phyloP scores from a whole-genome alignment of 768 basidiomycete genomes.

The Amanita brunnescens region DNA sequence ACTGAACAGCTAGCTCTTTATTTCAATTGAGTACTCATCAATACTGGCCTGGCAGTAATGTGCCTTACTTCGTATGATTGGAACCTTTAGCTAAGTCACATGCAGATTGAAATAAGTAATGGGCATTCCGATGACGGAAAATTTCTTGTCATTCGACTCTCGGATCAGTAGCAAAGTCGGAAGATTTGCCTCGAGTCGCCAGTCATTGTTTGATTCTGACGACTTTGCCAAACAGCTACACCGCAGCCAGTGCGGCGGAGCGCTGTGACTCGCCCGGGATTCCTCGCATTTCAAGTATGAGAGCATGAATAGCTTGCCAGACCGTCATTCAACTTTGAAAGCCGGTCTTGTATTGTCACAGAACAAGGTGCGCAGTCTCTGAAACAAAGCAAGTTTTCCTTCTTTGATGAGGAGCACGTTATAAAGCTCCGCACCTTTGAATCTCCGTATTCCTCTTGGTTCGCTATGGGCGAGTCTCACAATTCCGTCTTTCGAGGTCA shows the following conservation, averaged over 20 bases:
- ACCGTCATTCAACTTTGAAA: neutral
- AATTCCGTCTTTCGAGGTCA: neutral
- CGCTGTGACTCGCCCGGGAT: neutral
- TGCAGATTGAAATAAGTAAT: no score
- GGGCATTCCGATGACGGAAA: no score
- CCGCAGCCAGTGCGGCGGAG: neutral
- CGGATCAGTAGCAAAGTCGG: no score
- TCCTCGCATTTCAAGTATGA: neutral
- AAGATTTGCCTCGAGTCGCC: no score
- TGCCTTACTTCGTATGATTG: no score
- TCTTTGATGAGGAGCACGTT: neutral
- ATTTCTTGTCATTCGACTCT: no score
- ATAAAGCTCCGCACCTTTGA: neutral
- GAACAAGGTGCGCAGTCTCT: neutral
- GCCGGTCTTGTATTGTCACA: neutral
- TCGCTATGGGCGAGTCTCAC: neutral
- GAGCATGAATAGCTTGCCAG: constrained; percentile 1
- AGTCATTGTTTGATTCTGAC: no score
- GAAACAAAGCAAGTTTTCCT: neutral
- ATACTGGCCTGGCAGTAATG: no score
- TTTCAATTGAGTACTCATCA: no score
- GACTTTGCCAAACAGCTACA: neutral
- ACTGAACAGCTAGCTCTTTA: no score
- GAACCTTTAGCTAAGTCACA: no score
- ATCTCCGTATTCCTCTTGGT: neutral